Evolutionary conservation across 169 alveolate genomes (phyloP).

Genomic region (Plasmodium gallinaceum): DNA sequence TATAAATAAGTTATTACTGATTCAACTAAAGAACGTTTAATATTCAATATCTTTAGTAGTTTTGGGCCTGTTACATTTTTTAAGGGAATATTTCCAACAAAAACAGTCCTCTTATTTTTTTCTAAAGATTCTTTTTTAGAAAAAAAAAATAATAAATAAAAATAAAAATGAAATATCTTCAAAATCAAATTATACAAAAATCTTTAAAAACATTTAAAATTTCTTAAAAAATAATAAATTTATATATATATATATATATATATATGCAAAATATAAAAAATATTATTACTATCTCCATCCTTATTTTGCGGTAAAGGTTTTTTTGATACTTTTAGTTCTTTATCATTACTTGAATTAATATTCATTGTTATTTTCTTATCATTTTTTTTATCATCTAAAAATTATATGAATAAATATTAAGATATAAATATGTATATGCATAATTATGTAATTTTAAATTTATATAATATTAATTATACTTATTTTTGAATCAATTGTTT

Average conservation of each 20-base stretch:
- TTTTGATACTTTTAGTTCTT: not conserved
- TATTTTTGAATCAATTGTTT: not conserved
- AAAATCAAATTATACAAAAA: no score
- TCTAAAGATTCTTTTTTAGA: not conserved
- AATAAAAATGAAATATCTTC: not conserved
- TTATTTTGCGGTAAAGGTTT: not conserved
- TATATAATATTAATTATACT: not conserved
- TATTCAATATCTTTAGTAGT: slow-evolving; percentile 16
- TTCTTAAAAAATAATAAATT: not conserved
- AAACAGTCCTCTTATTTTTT: slow-evolving; percentile 38
- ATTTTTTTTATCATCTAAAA: not conserved
- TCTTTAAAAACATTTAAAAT: no score
- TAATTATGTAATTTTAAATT: not conserved
- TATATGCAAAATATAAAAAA: not conserved
- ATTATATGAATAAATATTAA: not conserved
- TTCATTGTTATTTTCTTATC: not conserved
- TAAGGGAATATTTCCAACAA: slow-evolving; percentile 48
- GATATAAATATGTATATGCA: not conserved
- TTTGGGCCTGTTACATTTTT: slow-evolving; percentile 7
- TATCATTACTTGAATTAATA: not conserved
- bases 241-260: slow-evolving; percentile 6
- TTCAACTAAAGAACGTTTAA: slow-evolving; percentile 38
- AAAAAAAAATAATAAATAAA: slow-evolving; percentile 10
- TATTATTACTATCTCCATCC: not conserved
- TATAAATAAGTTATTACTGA: slow-evolving; percentile 29